These are phyloP conservation scores for Cladosporium sp. DNA, from an alignment of 2,329 filamentous ascomycete genomes.

Conservation along the genomic window DNA sequence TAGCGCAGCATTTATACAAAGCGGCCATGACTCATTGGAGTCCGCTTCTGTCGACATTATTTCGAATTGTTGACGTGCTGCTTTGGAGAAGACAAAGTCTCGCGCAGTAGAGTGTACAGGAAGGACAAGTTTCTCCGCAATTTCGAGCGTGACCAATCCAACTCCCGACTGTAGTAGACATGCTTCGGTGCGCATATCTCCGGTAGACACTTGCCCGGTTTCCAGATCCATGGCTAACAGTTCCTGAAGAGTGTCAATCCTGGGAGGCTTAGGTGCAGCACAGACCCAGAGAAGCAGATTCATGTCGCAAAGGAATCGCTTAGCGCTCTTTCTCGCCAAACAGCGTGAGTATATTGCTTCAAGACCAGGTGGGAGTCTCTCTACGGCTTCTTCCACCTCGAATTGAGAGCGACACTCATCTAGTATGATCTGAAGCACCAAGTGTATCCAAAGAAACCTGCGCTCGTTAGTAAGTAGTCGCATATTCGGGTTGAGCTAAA, in stretches of 20 bases:
- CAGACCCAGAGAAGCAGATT: constrained; percentile 3
- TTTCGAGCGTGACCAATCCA: not conserved
- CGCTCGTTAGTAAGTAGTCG: not conserved
- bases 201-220: not conserved
- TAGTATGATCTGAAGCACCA: constrained; percentile 6
- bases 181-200: not conserved
- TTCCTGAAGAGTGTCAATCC: not conserved
- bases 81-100: not conserved
- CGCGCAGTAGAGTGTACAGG: constrained; percentile 1
- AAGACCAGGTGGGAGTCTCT: not conserved
- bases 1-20: not conserved
- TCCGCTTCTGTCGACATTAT: not conserved
- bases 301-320: not conserved
- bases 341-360: constrained; percentile 7
- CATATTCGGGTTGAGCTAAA: not conserved
- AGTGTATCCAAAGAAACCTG: constrained; percentile 6
- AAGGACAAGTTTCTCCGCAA: not conserved
- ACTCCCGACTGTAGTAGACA: not conserved
- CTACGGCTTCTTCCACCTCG: constrained; percentile 2
- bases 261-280: not conserved
- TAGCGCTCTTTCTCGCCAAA: not conserved
- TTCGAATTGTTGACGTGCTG: not conserved
- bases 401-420: not conserved
- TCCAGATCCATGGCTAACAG: not conserved
- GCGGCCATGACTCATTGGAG: not conserved